Conservation (phyloP, 2,329 filamentous ascomycete species). For the Aschersonia sp. region DNA sequence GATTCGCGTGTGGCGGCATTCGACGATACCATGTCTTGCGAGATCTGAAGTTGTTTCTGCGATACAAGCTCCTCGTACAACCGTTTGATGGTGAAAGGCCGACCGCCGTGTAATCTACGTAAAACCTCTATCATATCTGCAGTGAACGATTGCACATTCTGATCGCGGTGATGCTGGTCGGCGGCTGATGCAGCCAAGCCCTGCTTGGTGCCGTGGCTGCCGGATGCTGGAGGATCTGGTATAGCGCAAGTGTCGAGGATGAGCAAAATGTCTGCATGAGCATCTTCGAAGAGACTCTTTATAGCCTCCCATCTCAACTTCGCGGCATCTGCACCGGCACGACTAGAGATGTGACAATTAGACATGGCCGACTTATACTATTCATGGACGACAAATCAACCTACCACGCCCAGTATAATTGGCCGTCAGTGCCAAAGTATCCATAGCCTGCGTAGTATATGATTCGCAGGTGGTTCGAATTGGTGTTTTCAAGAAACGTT, state of each 20-base stretch:
- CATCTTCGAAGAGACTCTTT: slow-evolving; percentile 46
- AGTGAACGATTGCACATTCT: slow-evolving; percentile 41
- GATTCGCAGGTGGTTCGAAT: slow-evolving; percentile 45
- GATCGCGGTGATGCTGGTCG: slow-evolving; percentile 30
- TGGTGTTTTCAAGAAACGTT: slow-evolving; percentile 42
- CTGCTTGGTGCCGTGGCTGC: slow-evolving; percentile 44
- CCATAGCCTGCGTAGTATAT: slow-evolving; percentile 51
- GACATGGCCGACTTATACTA: slow-evolving; percentile 18
- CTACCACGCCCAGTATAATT: slow-evolving; percentile 54
- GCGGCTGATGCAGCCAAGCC: slow-evolving; percentile 44
- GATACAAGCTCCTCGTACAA: slow-evolving; percentile 41
- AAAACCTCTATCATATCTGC: slow-evolving; percentile 41
- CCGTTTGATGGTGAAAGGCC: slow-evolving; percentile 40
- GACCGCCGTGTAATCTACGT: slow-evolving; percentile 33
- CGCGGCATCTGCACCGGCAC: slow-evolving; percentile 40
- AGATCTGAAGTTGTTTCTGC: slow-evolving; percentile 27
- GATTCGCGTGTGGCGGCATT: slow-evolving; percentile 27
- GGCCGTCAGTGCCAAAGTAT: slow-evolving; percentile 41
- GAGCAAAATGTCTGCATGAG: slow-evolving; percentile 46
- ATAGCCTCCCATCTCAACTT: slow-evolving; percentile 51
- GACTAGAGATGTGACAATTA: slow-evolving; percentile 29
- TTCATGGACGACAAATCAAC: not conserved
- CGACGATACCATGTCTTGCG: slow-evolving; percentile 24
- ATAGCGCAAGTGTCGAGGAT: slow-evolving; percentile 47
- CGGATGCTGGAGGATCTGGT: slow-evolving; percentile 33